These are phyloP conservation scores for Aurantiochytrium sp. DNA, from an alignment of 108 stramenopile genomes.

Conservation along the genomic window DNA sequence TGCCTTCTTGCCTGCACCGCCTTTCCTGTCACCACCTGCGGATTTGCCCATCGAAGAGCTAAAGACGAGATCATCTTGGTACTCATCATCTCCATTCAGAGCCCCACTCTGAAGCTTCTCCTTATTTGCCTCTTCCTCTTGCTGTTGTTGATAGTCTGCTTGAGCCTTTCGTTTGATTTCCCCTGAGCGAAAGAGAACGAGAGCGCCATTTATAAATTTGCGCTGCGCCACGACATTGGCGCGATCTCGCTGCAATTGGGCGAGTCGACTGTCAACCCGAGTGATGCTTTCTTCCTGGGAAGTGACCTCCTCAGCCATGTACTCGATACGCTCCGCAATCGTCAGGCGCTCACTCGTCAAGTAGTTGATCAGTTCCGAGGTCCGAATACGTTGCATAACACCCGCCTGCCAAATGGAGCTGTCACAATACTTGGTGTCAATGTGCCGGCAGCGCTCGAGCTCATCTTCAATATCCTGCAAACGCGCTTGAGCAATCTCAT, in stretches of 20 bases:
- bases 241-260: neutral
- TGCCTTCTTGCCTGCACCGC: neutral
- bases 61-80: too few species aligned
- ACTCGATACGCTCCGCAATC: neutral
- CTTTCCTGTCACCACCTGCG: neutral
- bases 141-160: neutral
- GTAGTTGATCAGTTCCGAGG: neutral
- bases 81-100: too few species aligned
- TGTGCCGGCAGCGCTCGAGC: neutral
- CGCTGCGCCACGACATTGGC: neutral
- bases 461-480: neutral
- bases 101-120: too few species aligned
- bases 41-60: neutral
- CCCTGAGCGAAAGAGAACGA: neutral
- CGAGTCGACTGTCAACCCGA: neutral
- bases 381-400: conserved; percentile 1
- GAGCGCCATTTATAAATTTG: neutral
- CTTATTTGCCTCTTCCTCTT: neutral
- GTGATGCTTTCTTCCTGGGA: neutral
- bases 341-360: neutral
- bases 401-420: conserved; percentile 9
- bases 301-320: neutral
- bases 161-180: neutral
- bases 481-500: neutral
- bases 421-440: neutral